These are phyloP conservation scores for Pyrenophora graminea DNA, from an alignment of 2,329 filamentous ascomycete species.

Conservation along the genomic window DNA sequence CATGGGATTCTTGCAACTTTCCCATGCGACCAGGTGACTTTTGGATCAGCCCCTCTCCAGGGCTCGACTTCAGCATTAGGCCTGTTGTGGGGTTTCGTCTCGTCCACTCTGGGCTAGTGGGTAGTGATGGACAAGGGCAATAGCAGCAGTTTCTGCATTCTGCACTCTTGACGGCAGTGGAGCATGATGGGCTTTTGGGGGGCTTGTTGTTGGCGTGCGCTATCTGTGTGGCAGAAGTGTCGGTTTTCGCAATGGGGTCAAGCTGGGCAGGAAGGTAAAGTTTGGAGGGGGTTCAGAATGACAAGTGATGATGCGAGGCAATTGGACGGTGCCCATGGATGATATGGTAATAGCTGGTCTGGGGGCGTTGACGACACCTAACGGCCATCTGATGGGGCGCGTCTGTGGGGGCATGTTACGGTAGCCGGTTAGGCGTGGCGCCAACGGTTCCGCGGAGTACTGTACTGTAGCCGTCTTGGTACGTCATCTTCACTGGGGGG, in stretches of 20 bases:
- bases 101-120: not conserved
- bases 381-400: too few species aligned
- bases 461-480: too few species aligned
- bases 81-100: not conserved
- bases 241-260: too few species aligned
- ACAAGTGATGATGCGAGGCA: too few species aligned
- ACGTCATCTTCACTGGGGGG: too few species aligned
- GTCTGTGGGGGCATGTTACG: too few species aligned
- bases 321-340: too few species aligned
- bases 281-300: too few species aligned
- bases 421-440: too few species aligned
- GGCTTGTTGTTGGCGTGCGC: not conserved
- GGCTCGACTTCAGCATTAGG: not conserved
- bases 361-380: not conserved
- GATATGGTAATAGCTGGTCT: not conserved
- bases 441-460: too few species aligned
- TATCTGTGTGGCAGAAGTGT: not conserved
- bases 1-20: slow-evolving; percentile 7
- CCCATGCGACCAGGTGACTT: slow-evolving; percentile 2
- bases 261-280: too few species aligned
- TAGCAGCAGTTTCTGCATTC: not conserved
- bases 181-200: not conserved
- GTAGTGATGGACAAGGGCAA: not conserved
- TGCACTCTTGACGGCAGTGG: not conserved
- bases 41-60: slow-evolving; percentile 1